Evolutionary conservation across 192 early-diverging fungal species (phyloP), one percentile per base, ranked within the genome.

Genomic region (Umbelopsis isabellina): DNA sequence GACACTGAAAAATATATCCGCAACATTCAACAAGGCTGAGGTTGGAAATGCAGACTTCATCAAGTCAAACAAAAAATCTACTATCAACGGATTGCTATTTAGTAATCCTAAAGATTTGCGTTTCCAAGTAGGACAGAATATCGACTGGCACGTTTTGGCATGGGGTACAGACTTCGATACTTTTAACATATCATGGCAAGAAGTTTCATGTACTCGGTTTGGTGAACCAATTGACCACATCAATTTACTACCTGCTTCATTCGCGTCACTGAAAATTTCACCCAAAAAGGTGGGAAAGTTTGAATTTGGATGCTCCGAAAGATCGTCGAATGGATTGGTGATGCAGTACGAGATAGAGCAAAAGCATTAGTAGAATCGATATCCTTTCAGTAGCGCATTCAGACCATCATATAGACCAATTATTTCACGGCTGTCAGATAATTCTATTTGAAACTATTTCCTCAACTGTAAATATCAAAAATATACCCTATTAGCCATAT

Each of bases 61-160:
- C 30, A 27, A 30, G 4, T 69, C 68, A 1, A 73, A 78, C 47
- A 53, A 25, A 1, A 72, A 73, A 22, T 61, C 58, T 10, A 48
- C 51, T n/a, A 61, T 78, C 11, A 78, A 78, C 21, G 76, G 76
- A 2, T 30, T 72, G 12, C 44, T 71, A 10, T 55, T 65, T 12
- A 15, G 44, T 2, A 30, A 23, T 0, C 75, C 75, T 6, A 37
- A 23, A 33, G 64, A 67, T 25, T 49, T 78, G 33, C 16, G 65
- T 6, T 21, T 78, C 3, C 46, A 46, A 35, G 23, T 9, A 27
- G 30, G 35, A 2, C 9, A 52, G 3, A 22, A 22, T 13, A 51
- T 55, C 7, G 15, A 46, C 44, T 78, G 76, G 76, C 76, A 78
- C 47, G 16, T 78, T 20, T 20, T 78, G 46, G 71, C 66, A 6